These are phyloP conservation scores for Wickerhamomyces bisporus DNA, from an alignment of 805 yeast species.

Conservation along the genomic window DNA sequence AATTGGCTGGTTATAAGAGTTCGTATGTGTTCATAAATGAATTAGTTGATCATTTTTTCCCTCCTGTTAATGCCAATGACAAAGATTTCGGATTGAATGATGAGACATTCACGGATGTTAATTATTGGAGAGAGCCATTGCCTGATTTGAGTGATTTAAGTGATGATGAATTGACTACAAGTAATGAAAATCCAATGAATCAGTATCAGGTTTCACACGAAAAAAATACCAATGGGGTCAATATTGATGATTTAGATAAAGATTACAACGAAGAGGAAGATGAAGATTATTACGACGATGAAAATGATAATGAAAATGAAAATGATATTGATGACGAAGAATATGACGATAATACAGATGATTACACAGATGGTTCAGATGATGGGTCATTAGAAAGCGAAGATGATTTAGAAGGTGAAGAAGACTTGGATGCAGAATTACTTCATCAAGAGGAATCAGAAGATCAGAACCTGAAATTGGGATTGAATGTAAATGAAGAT, in stretches of 20 bases:
- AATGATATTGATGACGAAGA: constrained; percentile 18
- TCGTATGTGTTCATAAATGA: constrained; percentile 88
- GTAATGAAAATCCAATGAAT: constrained; percentile 9
- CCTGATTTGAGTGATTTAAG: constrained; percentile 55
- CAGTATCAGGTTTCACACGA: constrained; percentile 3
- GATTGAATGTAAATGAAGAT: not conserved
- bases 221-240: constrained; percentile 7
- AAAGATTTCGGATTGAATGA: constrained; percentile 21
- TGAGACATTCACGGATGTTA: constrained; percentile 71
- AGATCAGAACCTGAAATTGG: not conserved
- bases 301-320: constrained; percentile 19
- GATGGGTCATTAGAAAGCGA: constrained; percentile 1
- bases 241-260: constrained; percentile 16
- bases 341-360: constrained; percentile 23
- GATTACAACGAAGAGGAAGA: constrained; percentile 17
- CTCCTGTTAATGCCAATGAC: constrained; percentile 51
- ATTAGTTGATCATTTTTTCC: constrained; percentile 94
- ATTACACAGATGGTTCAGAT: constrained; percentile 23
- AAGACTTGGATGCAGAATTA: constrained; percentile 27
- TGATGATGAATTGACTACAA: constrained; percentile 33
- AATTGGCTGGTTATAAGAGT: constrained; percentile 86
- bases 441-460: constrained; percentile 19
- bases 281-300: constrained; percentile 18
- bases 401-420: constrained; percentile 22
- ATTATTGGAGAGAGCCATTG: constrained; percentile 87